A percentile compares a stretch with the other conserved stretches of the same genome.
Conservation (phyloP, 768 basidiomycete genomes). For the Russula compacta region DNA sequence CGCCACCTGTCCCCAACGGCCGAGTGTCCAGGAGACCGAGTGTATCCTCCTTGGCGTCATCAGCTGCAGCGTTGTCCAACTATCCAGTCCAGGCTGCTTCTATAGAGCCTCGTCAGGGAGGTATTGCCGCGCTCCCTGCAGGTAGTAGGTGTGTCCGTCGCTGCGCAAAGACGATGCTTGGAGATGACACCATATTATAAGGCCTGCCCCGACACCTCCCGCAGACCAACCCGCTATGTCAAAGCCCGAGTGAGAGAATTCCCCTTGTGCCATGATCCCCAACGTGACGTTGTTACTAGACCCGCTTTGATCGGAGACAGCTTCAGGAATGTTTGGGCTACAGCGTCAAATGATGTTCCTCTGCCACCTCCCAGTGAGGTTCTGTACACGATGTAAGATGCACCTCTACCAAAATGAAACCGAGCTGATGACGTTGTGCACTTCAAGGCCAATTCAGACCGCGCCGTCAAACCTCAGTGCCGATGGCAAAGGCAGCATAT, state of each 20-base stretch:
- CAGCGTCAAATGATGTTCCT: conserved; percentile 9
- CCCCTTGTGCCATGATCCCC: background rate
- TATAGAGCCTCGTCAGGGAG: conserved; percentile 6
- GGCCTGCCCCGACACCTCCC: background rate
- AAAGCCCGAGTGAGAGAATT: conserved; percentile 5
- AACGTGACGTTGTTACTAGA: background rate
- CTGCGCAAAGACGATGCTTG: background rate
- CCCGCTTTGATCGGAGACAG: background rate
- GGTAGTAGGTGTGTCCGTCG: conserved; percentile 1
- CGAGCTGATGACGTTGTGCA: background rate
- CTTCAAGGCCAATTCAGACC: conserved; percentile 16
- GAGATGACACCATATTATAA: background rate
- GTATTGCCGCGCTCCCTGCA: background rate
- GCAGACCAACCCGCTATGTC: background rate
- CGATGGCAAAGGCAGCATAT: background rate
- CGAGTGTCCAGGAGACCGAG: conserved; percentile 15
- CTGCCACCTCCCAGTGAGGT: conserved; percentile 13
- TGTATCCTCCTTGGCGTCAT: conserved; percentile 12
- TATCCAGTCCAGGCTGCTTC: background rate
- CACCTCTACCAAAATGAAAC: background rate
- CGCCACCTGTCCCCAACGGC: conserved; percentile 11
- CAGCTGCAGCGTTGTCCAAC: background rate
- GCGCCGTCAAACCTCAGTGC: conserved; percentile 9
- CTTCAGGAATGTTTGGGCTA: background rate
- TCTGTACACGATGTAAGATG: conserved; percentile 8